A percentile compares a stretch with the other conserved stretches of the same genome.
Evolutionary conservation across 306 rosid species (phyloP).

Genomic region (Corylus heterophylla): DNA sequence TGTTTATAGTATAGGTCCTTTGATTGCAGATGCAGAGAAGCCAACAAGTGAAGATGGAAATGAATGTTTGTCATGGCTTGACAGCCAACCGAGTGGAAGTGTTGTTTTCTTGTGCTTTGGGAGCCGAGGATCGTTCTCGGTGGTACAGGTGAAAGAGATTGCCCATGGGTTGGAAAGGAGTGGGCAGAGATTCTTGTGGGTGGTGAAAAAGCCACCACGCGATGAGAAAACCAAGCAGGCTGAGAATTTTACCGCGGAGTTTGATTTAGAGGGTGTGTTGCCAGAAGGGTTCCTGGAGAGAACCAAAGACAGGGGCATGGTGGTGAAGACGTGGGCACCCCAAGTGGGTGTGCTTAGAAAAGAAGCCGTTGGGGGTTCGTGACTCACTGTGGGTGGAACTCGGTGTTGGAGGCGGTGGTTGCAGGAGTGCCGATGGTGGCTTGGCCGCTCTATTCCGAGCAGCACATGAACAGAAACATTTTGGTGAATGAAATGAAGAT

Average conservation of each 20-base stretch:
- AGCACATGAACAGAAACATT: conserved; percentile 35
- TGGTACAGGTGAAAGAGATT: too few relatives aligned
- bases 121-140: too few relatives aligned
- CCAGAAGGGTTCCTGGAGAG: conserved; percentile 22
- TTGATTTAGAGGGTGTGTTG: not conserved
- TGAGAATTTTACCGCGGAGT: not conserved
- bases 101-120: too few relatives aligned
- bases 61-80: not conserved
- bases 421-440: conserved; percentile 54
- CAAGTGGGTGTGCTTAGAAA: conserved; percentile 48
- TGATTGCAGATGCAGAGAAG: not conserved
- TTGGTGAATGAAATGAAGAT: conserved; percentile 55
- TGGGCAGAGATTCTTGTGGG: conserved; percentile 7
- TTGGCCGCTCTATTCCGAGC: conserved; percentile 68
- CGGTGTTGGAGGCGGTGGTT: conserved; percentile 51
- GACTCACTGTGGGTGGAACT: conserved; percentile 75
- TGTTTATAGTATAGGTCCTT: conserved; percentile 20
- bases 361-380: conserved; percentile 57
- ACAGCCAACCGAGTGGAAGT: too few relatives aligned
- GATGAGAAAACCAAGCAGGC: conserved; percentile 12
- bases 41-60: not conserved
- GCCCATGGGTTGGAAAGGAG: too few relatives aligned
- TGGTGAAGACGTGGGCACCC: conserved; percentile 56
- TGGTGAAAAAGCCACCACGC: conserved; percentile 14
- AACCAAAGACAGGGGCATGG: conserved; percentile 46